Evolutionary conservation across 2,329 filamentous ascomycete genomes (phyloP).

Genomic region (Zymoseptoria passerinii): DNA sequence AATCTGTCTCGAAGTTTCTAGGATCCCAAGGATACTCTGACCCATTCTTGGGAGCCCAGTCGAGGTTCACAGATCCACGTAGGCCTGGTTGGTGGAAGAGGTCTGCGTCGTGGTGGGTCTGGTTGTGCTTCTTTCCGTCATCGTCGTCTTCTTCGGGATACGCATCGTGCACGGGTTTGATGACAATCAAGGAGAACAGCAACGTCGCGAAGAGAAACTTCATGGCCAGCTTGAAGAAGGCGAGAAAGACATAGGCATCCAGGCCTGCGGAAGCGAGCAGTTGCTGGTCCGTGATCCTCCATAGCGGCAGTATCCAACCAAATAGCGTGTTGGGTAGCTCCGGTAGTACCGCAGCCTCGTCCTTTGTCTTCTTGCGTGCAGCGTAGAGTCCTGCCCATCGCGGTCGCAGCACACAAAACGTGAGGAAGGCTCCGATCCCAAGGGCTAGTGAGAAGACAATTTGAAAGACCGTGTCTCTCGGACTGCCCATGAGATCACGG

Average conservation of each 20-base stretch:
- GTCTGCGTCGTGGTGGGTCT: constrained; percentile 1
- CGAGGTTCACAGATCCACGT: not conserved
- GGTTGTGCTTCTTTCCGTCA: constrained; percentile 6
- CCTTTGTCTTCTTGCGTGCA: constrained; percentile 69
- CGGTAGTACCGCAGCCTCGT: constrained; percentile 60
- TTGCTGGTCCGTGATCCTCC: constrained; percentile 78
- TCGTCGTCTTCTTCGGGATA: constrained; percentile 42
- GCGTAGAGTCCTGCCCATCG: constrained; percentile 89
- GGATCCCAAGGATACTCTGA: constrained; percentile 1
- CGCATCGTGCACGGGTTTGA: constrained; percentile 75
- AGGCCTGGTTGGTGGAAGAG: not conserved
- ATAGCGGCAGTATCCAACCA: constrained; percentile 85
- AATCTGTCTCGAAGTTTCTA: constrained; percentile 41
- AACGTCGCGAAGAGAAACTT: constrained; percentile 72
- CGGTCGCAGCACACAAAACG: constrained; percentile 76
- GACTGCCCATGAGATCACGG: constrained; percentile 27
- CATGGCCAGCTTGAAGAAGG: constrained; percentile 93
- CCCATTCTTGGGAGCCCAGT: not conserved
- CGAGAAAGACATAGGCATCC: constrained; percentile 90
- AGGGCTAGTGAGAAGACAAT: constrained; percentile 63
- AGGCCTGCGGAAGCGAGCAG: constrained; percentile 83
- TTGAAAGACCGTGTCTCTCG: constrained; percentile 49
- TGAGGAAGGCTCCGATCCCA: constrained; percentile 61
- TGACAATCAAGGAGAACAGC: constrained; percentile 70
- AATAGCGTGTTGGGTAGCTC: constrained; percentile 75